A percentile compares a stretch with the other conserved stretches of the same genome.
These are phyloP conservation scores for Fusarium transvaalense DNA, from an alignment of 2,329 filamentous ascomycete species.

Conservation along the genomic window DNA sequence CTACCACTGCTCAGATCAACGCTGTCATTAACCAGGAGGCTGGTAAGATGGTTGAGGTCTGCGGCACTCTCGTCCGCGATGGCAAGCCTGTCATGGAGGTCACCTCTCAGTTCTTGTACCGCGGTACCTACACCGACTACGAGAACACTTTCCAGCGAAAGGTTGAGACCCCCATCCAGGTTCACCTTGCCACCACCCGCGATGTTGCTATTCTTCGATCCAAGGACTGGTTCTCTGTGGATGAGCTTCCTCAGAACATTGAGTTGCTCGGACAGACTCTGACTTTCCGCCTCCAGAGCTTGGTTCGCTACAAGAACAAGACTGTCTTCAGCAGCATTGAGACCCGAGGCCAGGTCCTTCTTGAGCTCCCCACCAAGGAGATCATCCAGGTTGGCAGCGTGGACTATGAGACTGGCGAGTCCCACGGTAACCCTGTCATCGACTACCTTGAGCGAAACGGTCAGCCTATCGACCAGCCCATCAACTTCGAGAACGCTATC, in stretches of 20 bases:
- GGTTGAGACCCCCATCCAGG: constrained; percentile 92
- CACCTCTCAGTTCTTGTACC: constrained; percentile 97
- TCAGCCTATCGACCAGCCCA: constrained; percentile 91
- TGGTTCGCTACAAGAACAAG: constrained; percentile 95
- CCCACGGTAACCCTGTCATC: constrained; percentile 95
- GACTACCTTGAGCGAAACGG: constrained; percentile 96
- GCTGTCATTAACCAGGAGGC: constrained; percentile 98
- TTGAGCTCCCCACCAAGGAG: constrained; percentile 97
- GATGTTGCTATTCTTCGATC: constrained; percentile 94
- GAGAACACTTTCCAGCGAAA: constrained; percentile 99
- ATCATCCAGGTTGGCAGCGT: constrained; percentile 97
- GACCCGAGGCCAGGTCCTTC: constrained; percentile 90
- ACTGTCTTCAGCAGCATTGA: constrained; percentile 90
- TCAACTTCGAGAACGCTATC: constrained; percentile 97
- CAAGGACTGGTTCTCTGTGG: constrained; percentile 97
- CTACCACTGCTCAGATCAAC: constrained; percentile 95
- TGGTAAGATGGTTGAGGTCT: constrained; percentile 99
- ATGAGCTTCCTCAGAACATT: constrained; percentile 75
- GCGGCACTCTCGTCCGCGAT: constrained; percentile 90
- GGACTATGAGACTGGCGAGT: constrained; percentile 91
- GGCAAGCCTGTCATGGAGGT: constrained; percentile 95
- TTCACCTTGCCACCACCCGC: constrained; percentile 87
- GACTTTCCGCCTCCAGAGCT: constrained; percentile 93
- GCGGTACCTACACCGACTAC: constrained; percentile 90
- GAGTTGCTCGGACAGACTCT: constrained; percentile 93